These are phyloP conservation scores for Coemansia sp. DNA, from an alignment of 192 early-diverging fungal genomes.

Conservation along the genomic window DNA sequence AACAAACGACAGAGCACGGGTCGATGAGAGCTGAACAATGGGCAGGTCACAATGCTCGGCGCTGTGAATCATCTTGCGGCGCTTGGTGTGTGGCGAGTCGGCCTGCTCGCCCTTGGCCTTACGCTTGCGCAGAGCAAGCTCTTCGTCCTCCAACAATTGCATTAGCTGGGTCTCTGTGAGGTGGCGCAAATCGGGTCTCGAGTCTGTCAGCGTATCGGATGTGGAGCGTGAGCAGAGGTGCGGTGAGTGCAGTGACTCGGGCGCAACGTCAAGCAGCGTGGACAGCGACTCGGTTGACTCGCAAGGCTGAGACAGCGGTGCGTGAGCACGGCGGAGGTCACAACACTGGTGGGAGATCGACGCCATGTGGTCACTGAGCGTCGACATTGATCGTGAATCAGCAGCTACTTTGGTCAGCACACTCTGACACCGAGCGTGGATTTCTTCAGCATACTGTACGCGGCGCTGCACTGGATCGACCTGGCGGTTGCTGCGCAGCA, in stretches of 20 bases:
- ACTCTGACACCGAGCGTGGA: conserved; percentile 30
- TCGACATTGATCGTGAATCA: conserved; percentile 9
- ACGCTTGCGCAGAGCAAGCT: conserved; percentile 15
- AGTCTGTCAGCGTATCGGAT: conserved; percentile 12
- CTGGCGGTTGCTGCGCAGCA: conserved; percentile 33
- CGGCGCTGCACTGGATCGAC: conserved; percentile 45
- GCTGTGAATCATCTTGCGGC: conserved; percentile 41
- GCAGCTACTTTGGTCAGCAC: conserved; percentile 11
- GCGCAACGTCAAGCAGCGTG: conserved; percentile 11
- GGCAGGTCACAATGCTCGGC: not conserved
- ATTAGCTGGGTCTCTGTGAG: conserved; percentile 3
- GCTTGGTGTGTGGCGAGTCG: conserved; percentile 41
- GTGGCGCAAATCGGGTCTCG: not conserved
- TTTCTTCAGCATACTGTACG: conserved; percentile 35
- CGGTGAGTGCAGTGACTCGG: not conserved
- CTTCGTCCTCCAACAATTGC: conserved; percentile 4
- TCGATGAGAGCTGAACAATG: not conserved
- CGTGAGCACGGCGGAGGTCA: conserved; percentile 6
- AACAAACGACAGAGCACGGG: conserved; percentile 4
- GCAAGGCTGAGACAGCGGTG: not conserved
- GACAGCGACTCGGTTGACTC: conserved; percentile 21
- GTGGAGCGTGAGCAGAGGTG: conserved; percentile 16
- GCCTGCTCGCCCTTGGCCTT: conserved; percentile 34
- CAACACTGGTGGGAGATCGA: conserved; percentile 27
- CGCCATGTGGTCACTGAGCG: conserved; percentile 23